Evolutionary conservation across 2,329 filamentous ascomycete genomes (phyloP).

Genomic region (Colletotrichum sp.): DNA sequence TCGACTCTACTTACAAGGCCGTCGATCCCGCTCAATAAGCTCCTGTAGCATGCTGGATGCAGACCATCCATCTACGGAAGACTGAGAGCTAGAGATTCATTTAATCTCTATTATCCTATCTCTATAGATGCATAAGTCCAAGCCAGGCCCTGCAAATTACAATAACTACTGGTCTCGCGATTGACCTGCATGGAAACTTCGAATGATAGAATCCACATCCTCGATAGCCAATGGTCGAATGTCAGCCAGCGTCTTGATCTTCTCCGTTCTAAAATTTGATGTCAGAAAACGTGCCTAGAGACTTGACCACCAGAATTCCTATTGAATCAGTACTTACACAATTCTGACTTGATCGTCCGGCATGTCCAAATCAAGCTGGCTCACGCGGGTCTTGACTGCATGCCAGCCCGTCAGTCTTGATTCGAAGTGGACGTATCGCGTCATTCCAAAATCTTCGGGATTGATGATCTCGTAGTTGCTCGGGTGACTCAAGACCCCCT

Average conservation of each 20-base stretch:
- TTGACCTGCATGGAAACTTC: constrained; percentile 65
- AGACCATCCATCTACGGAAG: too few species aligned
- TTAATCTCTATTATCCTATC: accelerated
- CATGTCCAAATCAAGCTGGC: constrained; percentile 81
- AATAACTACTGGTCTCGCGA: not conserved
- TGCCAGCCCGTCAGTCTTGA: constrained; percentile 90
- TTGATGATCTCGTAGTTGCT: constrained; percentile 84
- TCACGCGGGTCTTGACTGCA: constrained; percentile 87
- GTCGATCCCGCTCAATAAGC: not conserved
- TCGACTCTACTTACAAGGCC: not conserved
- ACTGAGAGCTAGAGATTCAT: not conserved
- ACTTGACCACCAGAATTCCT: accelerated
- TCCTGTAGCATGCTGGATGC: not conserved
- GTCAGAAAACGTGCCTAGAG: not conserved
- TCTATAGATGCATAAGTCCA: not conserved
- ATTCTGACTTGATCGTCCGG: constrained; percentile 79
- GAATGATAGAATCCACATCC: constrained; percentile 89
- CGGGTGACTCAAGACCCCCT: constrained; percentile 81
- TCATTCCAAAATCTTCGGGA: constrained; percentile 84
- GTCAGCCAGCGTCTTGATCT: constrained; percentile 92
- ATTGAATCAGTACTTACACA: constrained; percentile 15
- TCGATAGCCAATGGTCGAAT: constrained; percentile 86
- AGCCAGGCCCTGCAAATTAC: not conserved
- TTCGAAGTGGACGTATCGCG: constrained; percentile 85
- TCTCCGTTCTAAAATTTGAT: constrained; percentile 59